Conservation (phyloP, 495 filamentous ascomycete species). For the Pseudoneurospora amorphoporcata region DNA sequence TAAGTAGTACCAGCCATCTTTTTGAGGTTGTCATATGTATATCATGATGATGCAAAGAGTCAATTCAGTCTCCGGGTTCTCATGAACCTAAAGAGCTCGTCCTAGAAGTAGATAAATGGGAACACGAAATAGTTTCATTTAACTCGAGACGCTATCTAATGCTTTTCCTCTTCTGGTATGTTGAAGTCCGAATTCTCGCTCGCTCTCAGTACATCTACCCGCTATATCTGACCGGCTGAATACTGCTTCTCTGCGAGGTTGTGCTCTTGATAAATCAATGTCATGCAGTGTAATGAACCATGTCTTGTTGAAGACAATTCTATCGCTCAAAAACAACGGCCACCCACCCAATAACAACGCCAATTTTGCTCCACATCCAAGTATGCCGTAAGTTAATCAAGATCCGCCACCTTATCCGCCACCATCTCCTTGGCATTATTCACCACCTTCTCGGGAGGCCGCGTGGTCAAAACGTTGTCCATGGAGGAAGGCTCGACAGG, state of each 20-base stretch:
- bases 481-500: constrained; percentile 17
- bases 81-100: not conserved
- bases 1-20: not conserved
- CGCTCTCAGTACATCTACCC: not conserved
- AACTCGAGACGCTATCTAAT: not conserved
- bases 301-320: not conserved
- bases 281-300: not conserved
- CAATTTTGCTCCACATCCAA: not conserved
- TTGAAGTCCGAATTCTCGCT: not conserved
- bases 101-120: not conserved
- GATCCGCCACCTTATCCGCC: constrained; percentile 36
- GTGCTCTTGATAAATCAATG: not conserved
- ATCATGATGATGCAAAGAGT: too few relatives aligned
- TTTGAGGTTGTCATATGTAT: not conserved
- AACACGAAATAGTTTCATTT: not conserved
- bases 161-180: not conserved
- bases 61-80: not conserved
- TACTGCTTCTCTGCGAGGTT: not conserved
- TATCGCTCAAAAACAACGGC: not conserved
- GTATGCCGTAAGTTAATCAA: constrained; percentile 21
- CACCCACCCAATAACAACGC: not conserved
- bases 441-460: constrained; percentile 35
- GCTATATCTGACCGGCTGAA: not conserved
- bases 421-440: constrained; percentile 36
- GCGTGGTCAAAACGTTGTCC: constrained; percentile 13